Conservation (phyloP, 2,329 filamentous ascomycete genomes). For the Thelonectria olida region DNA sequence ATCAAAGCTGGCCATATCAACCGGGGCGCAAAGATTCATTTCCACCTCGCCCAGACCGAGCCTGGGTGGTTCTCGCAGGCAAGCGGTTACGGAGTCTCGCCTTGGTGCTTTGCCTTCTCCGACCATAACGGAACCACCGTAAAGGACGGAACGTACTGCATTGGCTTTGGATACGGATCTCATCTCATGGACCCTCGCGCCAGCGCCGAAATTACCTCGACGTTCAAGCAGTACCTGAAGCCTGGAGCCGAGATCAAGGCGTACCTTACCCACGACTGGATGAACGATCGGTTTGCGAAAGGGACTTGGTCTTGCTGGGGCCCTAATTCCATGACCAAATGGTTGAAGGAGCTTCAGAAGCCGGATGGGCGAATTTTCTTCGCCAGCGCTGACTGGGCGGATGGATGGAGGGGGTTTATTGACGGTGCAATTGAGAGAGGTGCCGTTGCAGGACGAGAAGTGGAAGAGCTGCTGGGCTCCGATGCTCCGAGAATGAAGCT, state of each 20-base stretch:
- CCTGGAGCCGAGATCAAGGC: slow-evolving; percentile 18
- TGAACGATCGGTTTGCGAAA: slow-evolving; percentile 24
- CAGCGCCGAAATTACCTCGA: neutral
- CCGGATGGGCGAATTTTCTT: slow-evolving; percentile 27
- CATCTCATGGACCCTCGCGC: slow-evolving; percentile 5
- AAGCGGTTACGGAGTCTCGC: slow-evolving; percentile 9
- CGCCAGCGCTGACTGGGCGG: slow-evolving; percentile 34
- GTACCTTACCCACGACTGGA: slow-evolving; percentile 34
- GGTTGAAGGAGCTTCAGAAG: slow-evolving; percentile 24
- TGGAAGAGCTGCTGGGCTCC: neutral
- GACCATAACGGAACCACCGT: neutral
- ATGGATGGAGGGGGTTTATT: slow-evolving; percentile 36
- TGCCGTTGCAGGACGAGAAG: neutral
- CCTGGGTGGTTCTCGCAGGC: slow-evolving; percentile 22
- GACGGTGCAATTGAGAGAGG: slow-evolving; percentile 37
- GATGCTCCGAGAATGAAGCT: neutral
- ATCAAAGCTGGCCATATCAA: slow-evolving; percentile 19
- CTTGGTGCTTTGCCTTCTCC: slow-evolving; percentile 27
- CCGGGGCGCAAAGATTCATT: slow-evolving; percentile 26
- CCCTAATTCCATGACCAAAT: slow-evolving; percentile 9
- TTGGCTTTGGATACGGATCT: slow-evolving; percentile 1
- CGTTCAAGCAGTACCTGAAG: slow-evolving; percentile 20
- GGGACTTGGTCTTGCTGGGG: slow-evolving; percentile 34
- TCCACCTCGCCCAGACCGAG: slow-evolving; percentile 9
- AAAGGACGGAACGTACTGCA: neutral